Base-by-base conservation (phyloP, 2,329 filamentous ascomycete genomes). In the Xylariaceae sp. region DNA sequence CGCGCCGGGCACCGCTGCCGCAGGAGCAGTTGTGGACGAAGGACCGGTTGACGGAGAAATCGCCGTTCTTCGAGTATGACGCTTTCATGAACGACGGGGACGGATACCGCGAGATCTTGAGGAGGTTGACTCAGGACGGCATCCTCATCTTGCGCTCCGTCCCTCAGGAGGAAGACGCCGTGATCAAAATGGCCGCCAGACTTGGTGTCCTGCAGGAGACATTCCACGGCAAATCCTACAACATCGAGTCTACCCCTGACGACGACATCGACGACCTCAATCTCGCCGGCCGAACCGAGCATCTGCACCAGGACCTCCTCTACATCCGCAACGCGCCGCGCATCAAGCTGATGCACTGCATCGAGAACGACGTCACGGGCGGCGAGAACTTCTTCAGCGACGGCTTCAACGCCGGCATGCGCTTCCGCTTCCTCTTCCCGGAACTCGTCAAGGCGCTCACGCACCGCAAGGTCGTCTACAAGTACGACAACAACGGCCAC, bases 251-350 rank as follows among this genome's bases (percentile, higher is more conserved):
- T 2, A 88, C 95, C 56, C 87, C 88, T 1, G 74, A 90, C 57
- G 90, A 93, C 71, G 97, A 97, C 71, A 89, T 97, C 3, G 93
- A 94, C 8, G 92, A 97, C 75, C 97, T 93, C 0, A 87, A 83
- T 69, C 82, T 87, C 53, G 87, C 87, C 69, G 84, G 97, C 1
- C 90, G 5, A 30, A 30, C 23, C 23, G 23, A 30, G 23, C 23
- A 89, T 13, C 86, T 97, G 52, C 94, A 99, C 76, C 94, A 96
- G 84, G 94, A 97, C 72, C 81, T 97, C 47, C 80, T 97, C 57
- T 97, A 97, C 75, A 88, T 94, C 74, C 77, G 82, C 11, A 83
- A 90, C 54, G 86, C 90, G 2, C 93, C 93, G 0, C 85, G 87
- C 37, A 84, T 94, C 55, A 93, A 99, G 74, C 78, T 97, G 23